A percentile compares a stretch with the other conserved stretches of the same genome.
Evolutionary conservation across 1,284 basidiomycete genomes (phyloP).

Genomic region (Earliella scabrosa): DNA sequence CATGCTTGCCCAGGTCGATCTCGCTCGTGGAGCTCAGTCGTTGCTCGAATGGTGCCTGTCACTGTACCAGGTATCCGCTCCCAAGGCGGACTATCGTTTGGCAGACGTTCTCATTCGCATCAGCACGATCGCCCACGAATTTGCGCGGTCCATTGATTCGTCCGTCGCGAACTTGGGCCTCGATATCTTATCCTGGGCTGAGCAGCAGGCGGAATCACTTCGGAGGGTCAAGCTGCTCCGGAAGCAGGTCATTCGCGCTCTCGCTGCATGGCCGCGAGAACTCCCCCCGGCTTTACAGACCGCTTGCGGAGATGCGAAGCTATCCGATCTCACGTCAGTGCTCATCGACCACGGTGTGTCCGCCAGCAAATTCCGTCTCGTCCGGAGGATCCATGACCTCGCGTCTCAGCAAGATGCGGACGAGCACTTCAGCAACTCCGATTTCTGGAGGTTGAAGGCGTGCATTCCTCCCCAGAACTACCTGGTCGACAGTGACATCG

Average conservation of each 20-base stretch:
- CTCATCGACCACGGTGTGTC: constrained; percentile 59
- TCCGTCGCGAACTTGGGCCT: constrained; percentile 42
- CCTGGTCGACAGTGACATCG: constrained; percentile 66
- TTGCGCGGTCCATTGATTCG: constrained; percentile 39
- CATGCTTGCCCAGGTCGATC: constrained; percentile 71
- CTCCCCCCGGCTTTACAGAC: constrained; percentile 50
- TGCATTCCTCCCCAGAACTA: constrained; percentile 60
- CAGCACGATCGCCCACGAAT: constrained; percentile 60
- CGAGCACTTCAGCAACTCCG: constrained; percentile 54
- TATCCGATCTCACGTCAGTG: constrained; percentile 52
- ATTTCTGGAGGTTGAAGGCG: constrained; percentile 85
- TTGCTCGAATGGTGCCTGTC: constrained; percentile 80
- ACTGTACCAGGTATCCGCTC: constrained; percentile 41
- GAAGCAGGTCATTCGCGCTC: constrained; percentile 53
- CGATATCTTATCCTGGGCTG: constrained; percentile 66
- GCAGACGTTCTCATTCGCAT: constrained; percentile 73
- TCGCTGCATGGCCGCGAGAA: constrained; percentile 75
- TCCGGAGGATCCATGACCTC: constrained; percentile 59
- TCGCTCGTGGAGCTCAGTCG: constrained; percentile 71
- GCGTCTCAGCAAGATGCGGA: constrained; percentile 30
- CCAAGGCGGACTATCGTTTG: constrained; percentile 51
- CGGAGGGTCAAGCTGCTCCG: constrained; percentile 43
- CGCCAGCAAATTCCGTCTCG: constrained; percentile 78
- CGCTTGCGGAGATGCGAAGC: constrained; percentile 48
- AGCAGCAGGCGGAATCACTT: constrained; percentile 52